A percentile compares a stretch with the other conserved stretches of the same genome.
phyloP scores from a whole-genome alignment of 2,329 filamentous ascomycete species.

The Botrytis medusae region DNA sequence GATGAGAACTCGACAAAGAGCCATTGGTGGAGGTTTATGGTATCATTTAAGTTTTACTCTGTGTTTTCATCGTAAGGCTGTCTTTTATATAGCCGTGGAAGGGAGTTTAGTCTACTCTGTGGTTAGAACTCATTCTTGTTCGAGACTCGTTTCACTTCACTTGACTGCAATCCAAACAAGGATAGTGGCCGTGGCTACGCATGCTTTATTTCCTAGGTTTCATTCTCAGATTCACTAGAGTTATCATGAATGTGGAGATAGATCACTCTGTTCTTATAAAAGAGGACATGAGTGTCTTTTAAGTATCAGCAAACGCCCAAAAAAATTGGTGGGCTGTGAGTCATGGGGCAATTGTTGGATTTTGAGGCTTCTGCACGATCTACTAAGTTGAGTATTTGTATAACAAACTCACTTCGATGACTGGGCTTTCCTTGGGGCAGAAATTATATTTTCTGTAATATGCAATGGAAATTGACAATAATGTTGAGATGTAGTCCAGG shows the following conservation, averaged over 20 bases:
- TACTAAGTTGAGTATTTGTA: not conserved
- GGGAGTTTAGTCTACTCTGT: not conserved
- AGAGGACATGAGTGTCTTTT: rapidly evolving
- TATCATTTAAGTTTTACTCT: too few relatives aligned
- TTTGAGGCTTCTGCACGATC: not conserved
- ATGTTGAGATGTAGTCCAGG: not conserved
- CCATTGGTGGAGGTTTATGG: too few relatives aligned
- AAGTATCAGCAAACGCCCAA: not conserved
- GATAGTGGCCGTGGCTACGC: rapidly evolving
- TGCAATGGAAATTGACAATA: not conserved
- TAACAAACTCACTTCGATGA: not conserved
- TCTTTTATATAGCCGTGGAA: not conserved
- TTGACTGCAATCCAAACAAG: not conserved
- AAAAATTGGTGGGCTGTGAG: not conserved
- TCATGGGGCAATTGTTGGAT: rapidly evolving
- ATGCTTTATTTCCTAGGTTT: not conserved
- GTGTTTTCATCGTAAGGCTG: not conserved
- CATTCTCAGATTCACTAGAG: not conserved
- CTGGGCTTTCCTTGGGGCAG: not conserved
- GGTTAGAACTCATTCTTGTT: not conserved
- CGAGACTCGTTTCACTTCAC: not conserved
- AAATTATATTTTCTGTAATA: not conserved
- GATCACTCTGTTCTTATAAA: not conserved
- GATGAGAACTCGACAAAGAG: too few relatives aligned
- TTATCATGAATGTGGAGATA: not conserved